Percentiles rank a stretch among this genome's conserved stretches.
Conservation (phyloP, 371 early-diverging fungal genomes). For the Syncephalastrum sp. region DNA sequence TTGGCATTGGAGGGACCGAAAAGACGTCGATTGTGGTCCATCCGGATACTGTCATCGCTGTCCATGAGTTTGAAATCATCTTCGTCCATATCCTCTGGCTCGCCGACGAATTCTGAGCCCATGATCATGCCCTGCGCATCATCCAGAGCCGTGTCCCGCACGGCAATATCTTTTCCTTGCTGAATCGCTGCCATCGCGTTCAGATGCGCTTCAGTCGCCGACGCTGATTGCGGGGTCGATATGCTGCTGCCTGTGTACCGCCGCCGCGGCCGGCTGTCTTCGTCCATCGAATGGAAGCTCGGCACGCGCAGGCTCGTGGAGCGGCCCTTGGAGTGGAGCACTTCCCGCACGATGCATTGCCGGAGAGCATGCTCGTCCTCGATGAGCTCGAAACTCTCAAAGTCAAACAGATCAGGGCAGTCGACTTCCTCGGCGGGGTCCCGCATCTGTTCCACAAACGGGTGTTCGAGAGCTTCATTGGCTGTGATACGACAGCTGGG, state of each 20-base stretch:
- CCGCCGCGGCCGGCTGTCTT: constrained; percentile 17
- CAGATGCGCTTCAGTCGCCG: constrained; percentile 31
- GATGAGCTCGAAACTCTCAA: constrained; percentile 46
- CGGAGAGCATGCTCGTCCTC: constrained; percentile 37
- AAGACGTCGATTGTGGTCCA: constrained; percentile 16
- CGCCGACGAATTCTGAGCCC: constrained; percentile 23
- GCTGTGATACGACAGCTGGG: constrained; percentile 84
- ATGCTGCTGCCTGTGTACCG: constrained; percentile 45
- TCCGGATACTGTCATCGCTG: constrained; percentile 10
- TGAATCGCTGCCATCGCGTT: constrained; percentile 36
- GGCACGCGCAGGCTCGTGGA: background rate
- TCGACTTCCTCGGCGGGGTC: constrained; percentile 44
- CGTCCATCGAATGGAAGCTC: background rate
- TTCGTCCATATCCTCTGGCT: constrained; percentile 23
- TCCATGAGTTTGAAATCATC: constrained; percentile 15
- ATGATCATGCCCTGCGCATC: constrained; percentile 9
- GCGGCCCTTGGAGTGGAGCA: constrained; percentile 19
- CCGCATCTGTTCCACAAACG: constrained; percentile 69
- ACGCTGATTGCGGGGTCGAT: constrained; percentile 37
- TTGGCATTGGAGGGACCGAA: constrained; percentile 13
- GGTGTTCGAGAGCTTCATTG: constrained; percentile 74
- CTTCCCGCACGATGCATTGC: constrained; percentile 40
- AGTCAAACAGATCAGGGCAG: constrained; percentile 35
- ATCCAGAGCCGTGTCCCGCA: constrained; percentile 7
- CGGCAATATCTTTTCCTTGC: constrained; percentile 22